Evolutionary conservation across 2,329 filamentous ascomycete species (phyloP), one percentile per base, ranked within the genome.

Genomic region (Colletotrichum falcatum): DNA sequence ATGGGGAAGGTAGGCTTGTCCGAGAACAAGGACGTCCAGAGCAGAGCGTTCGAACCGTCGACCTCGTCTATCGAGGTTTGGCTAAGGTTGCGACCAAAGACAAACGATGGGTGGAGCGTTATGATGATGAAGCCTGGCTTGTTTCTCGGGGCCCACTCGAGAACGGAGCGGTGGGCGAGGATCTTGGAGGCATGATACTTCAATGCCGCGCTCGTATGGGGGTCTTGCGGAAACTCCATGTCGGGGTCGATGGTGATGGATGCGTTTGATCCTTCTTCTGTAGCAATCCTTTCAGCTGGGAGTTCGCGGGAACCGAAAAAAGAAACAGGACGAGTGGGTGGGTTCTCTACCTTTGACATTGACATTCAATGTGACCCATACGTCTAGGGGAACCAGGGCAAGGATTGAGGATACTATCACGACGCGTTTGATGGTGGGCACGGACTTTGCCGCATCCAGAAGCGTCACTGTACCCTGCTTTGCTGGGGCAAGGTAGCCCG

Each of bases 161-260:
- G 46, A 2, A 62, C 53, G 2, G 55, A 55, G 6, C 65, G 55
- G 23, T 70, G 66, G 9, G 66, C 66, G 20, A 70, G 62, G 4
- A 66, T 49, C 26, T 70, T 70, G 37, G 66, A 66, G 3, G 54
- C 62, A 1, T 65, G 56, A 14, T 66, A 66, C 26, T 60, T 70
- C 20, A 12, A 44, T 9, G n/a, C 26, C 4, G 42, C 65, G 55
- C 0, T 62, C 55, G 30, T 9, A 7, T 0, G 9, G 5, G 20
- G 20, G 16, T 54, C 66, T 8, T 49, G 37, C 3, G 62, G 37
- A 8, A 70, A 11, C 2, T 39, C 28, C 66, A 66, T 61, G 28
- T 70, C 55, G 1, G 39, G 9, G 42, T 70, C 56, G 8, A 70
- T 48, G 20, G 30, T 30, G 7, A 54, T 54, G 4, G 51, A 54